Conservation (phyloP, 164 flowering plant genomes). For the Euptelea pleiosperma region DNA sequence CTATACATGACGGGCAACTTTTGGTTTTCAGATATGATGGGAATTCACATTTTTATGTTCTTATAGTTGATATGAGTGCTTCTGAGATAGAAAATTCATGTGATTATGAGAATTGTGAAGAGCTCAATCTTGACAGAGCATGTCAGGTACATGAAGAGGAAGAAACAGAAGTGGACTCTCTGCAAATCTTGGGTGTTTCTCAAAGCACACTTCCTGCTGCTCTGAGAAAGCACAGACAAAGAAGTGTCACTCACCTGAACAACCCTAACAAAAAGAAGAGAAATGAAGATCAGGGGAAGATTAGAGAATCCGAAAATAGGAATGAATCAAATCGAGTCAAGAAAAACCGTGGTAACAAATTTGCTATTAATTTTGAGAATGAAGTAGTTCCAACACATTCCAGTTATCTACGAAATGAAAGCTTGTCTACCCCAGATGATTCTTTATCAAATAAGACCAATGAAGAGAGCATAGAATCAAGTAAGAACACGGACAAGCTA, state of each 20-base stretch:
- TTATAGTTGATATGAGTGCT: slow-evolving; percentile 30
- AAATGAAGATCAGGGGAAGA: not conserved
- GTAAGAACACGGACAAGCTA: too few relatives aligned
- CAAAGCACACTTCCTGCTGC: too few relatives aligned
- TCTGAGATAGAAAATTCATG: slow-evolving; percentile 27
- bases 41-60: slow-evolving; percentile 28
- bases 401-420: too few relatives aligned
- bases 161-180: too few relatives aligned
- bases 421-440: too few relatives aligned
- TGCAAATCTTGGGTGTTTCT: too few relatives aligned
- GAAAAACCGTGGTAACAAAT: not conserved
- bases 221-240: too few relatives aligned
- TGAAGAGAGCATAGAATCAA: too few relatives aligned
- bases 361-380: too few relatives aligned
- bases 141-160: not conserved
- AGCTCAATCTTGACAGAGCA: not conserved
- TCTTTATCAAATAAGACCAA: too few relatives aligned
- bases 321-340: not conserved
- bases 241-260: too few relatives aligned
- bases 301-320: not conserved
- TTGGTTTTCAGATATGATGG: slow-evolving; percentile 35
- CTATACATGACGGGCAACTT: slow-evolving; percentile 20
- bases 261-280: not conserved
- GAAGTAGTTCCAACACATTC: too few relatives aligned
- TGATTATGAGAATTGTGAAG: not conserved